Evolutionary conservation across 306 rosid species (phyloP).

Genomic region (Prunus mira): DNA sequence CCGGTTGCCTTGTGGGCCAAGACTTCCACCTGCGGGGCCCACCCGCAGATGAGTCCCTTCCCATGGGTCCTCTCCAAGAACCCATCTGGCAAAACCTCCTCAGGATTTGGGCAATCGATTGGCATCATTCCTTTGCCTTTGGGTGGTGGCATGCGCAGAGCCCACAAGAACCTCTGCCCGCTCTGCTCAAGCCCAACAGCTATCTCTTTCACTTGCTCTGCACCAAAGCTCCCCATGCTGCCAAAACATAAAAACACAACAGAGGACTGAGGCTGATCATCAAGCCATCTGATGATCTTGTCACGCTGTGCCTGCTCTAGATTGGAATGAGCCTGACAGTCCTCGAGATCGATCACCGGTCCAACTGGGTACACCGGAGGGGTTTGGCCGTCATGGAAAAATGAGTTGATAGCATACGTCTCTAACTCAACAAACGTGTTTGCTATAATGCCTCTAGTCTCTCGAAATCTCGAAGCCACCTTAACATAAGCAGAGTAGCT

Average conservation of each 20-base stretch:
- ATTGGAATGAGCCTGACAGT: constrained; percentile 22
- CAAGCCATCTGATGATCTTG: constrained; percentile 50
- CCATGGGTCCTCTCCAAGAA: constrained; percentile 50
- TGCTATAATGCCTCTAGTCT: constrained; percentile 53
- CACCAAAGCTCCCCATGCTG: constrained; percentile 50
- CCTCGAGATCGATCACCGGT: constrained; percentile 43
- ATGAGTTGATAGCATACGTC: constrained; percentile 26
- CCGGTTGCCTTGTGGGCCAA: constrained; percentile 44
- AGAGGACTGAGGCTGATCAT: constrained; percentile 41
- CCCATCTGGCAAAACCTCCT: constrained; percentile 49
- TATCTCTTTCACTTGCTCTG: constrained; percentile 53
- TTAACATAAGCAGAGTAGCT: constrained; percentile 39
- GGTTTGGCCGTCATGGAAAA: constrained; percentile 20
- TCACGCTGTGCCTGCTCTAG: constrained; percentile 37
- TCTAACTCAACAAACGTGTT: constrained; percentile 53
- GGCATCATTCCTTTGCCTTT: neutral
- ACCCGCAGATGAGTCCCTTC: constrained; percentile 51
- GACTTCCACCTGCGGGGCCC: constrained; percentile 63
- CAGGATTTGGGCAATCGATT: neutral
- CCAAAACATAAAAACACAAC: constrained; percentile 68
- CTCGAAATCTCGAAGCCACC: constrained; percentile 37
- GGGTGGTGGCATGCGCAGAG: constrained; percentile 24
- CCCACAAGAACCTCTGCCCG: constrained; percentile 61
- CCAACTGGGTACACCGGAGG: constrained; percentile 62
- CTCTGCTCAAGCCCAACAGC: constrained; percentile 46